phyloP scores from a whole-genome alignment of 352 stramenopile genomes.

The Phytophthora capsici region DNA sequence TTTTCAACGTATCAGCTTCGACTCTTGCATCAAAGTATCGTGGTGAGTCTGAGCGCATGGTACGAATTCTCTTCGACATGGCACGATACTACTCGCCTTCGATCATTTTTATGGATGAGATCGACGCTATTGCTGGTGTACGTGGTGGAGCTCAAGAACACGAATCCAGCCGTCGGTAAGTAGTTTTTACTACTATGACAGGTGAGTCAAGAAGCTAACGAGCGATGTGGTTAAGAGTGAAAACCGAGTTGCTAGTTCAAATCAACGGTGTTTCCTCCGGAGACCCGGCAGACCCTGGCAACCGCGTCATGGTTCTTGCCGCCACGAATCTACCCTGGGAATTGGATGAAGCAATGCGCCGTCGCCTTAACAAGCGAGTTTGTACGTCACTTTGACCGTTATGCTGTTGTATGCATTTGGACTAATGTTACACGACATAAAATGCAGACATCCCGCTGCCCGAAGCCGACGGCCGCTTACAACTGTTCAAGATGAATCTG shows the following conservation, averaged over 20 bases:
- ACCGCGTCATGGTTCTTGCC: slow-evolving; percentile 92
- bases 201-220: not conserved
- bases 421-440: not conserved
- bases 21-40: slow-evolving; percentile 93
- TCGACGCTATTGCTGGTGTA: slow-evolving; percentile 92
- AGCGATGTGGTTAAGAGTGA: slow-evolving; percentile 72
- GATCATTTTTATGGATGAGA: slow-evolving; percentile 99
- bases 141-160: slow-evolving; percentile 78
- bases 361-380: slow-evolving; percentile 96
- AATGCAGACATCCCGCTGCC: slow-evolving; percentile 62
- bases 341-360: slow-evolving; percentile 94
- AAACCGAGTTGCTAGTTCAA: slow-evolving; percentile 98
- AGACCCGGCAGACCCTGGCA: slow-evolving; percentile 46
- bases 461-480: slow-evolving; percentile 53
- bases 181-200: too few relatives aligned
- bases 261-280: slow-evolving; percentile 94
- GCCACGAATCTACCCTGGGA: slow-evolving; percentile 97
- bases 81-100: slow-evolving; percentile 95
- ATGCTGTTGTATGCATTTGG: not conserved
- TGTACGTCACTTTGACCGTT: slow-evolving; percentile 37
- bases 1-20: slow-evolving; percentile 97
- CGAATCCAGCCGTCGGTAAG: slow-evolving; percentile 77
- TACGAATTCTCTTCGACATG: slow-evolving; percentile 98
- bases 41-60: slow-evolving; percentile 95
- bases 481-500: slow-evolving; percentile 85